Percentiles rank a stretch among this genome's conserved stretches.
Conservation (phyloP, 164 flowering plant genomes). For the Umbilicus rupestris region DNA sequence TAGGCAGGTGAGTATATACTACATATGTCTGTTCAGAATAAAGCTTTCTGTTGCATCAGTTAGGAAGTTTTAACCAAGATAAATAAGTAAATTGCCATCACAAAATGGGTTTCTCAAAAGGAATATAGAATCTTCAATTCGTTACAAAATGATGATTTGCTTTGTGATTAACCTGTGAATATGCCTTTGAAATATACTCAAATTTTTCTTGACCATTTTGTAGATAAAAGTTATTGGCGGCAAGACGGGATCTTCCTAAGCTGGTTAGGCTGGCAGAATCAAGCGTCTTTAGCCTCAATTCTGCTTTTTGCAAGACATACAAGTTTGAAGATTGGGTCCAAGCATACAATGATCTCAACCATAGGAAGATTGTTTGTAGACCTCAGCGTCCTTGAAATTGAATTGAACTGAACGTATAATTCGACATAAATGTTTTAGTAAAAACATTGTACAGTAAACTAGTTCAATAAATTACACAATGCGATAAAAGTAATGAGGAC, state of each 20-base stretch:
- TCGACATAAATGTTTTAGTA: too few relatives aligned
- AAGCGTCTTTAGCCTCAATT: slow-evolving; percentile 62
- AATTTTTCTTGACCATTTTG: slow-evolving; percentile 7
- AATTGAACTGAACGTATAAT: too few relatives aligned
- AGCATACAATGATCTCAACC: slow-evolving; percentile 72
- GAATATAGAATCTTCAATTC: background rate
- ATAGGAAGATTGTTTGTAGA: slow-evolving; percentile 54
- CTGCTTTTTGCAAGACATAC: slow-evolving; percentile 70
- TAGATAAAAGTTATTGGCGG: slow-evolving; percentile 68
- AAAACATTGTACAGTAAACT: too few relatives aligned
- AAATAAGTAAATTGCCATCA: too few relatives aligned
- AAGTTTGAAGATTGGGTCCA: slow-evolving; percentile 65
- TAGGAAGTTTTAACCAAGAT: too few relatives aligned
- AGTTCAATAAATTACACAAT: too few relatives aligned
- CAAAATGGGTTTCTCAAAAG: too few relatives aligned
- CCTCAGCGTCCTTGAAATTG: too few relatives aligned
- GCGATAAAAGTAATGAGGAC: too few relatives aligned
- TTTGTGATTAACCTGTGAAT: background rate
- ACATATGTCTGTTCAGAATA: too few relatives aligned
- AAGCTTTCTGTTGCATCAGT: too few relatives aligned
- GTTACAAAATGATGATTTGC: background rate
- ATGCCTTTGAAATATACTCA: background rate
- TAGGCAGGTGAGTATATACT: slow-evolving; percentile 52
- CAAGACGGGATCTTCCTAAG: slow-evolving; percentile 73
- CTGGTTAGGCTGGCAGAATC: slow-evolving; percentile 73